phyloP scores from a whole-genome alignment of 2,329 filamentous ascomycete genomes.

The Penicillium concentricum region DNA sequence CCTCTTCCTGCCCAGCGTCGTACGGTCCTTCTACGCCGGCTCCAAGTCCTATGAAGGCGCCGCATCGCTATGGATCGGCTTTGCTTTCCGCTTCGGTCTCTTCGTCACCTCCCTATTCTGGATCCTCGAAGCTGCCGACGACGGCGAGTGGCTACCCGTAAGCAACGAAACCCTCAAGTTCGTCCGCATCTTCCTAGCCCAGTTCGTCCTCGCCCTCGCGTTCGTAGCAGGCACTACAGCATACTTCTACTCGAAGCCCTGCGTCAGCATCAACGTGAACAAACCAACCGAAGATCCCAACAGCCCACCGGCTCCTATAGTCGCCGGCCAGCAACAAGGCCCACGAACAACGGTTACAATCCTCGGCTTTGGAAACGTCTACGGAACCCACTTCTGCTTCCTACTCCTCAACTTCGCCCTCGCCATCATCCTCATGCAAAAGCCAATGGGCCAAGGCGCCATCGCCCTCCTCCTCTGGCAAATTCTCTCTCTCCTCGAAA shows the following conservation, averaged over 20 bases:
- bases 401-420: constrained; percentile 76
- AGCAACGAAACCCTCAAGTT: constrained; percentile 66
- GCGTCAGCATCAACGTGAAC: constrained; percentile 68
- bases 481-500: constrained; percentile 71
- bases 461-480: constrained; percentile 84
- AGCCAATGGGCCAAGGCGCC: constrained; percentile 89
- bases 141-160: constrained; percentile 74
- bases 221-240: constrained; percentile 81
- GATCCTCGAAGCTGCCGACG: constrained; percentile 81
- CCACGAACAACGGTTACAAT: constrained; percentile 63
- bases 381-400: constrained; percentile 85
- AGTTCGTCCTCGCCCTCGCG: constrained; percentile 74
- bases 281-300: constrained; percentile 48
- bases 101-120: constrained; percentile 78
- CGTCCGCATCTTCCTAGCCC: constrained; percentile 73
- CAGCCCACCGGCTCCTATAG: constrained; percentile 28
- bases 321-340: constrained; percentile 21
- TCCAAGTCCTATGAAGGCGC: constrained; percentile 86
- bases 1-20: constrained; percentile 70
- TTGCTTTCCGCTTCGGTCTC: constrained; percentile 73
- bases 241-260: constrained; percentile 82
- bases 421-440: constrained; percentile 76
- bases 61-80: constrained; percentile 79
- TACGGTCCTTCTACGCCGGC: constrained; percentile 76
- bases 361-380: constrained; percentile 88